Percentiles rank a stretch among this genome's conserved stretches.
Evolutionary conservation across 2,329 filamentous ascomycete genomes (phyloP).

Genomic region (Verruconis gallopava): DNA sequence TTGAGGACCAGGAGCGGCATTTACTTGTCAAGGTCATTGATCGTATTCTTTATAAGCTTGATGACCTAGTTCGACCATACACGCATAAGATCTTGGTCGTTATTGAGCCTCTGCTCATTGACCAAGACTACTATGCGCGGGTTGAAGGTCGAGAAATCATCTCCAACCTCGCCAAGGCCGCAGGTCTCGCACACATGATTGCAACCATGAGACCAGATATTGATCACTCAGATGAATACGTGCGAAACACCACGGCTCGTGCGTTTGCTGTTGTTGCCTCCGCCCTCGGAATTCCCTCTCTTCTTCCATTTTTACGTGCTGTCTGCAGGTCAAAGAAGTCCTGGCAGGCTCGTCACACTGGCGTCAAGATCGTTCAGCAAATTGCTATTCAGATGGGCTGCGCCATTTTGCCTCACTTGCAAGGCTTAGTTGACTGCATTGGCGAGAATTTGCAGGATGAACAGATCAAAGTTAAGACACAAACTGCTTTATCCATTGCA

Average conservation of each 20-base stretch:
- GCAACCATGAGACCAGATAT: constrained; percentile 98
- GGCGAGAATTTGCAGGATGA: constrained; percentile 93
- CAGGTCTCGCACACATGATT: constrained; percentile 96
- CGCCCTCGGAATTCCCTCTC: constrained; percentile 84
- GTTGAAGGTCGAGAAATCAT: constrained; percentile 98
- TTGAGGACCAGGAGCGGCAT: constrained; percentile 97
- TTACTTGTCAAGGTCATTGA: constrained; percentile 98
- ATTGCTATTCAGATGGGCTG: constrained; percentile 99
- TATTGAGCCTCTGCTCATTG: constrained; percentile 96
- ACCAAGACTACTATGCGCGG: constrained; percentile 97
- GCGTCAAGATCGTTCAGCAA: constrained; percentile 98
- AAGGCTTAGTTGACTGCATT: constrained; percentile 92
- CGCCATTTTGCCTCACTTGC: constrained; percentile 86
- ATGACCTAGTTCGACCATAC: constrained; percentile 89
- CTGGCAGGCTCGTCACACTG: constrained; percentile 94
- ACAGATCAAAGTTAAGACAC: constrained; percentile 93
- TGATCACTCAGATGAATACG: constrained; percentile 95
- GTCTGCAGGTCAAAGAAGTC: constrained; percentile 98
- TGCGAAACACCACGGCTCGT: constrained; percentile 91
- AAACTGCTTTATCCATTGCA: constrained; percentile 88
- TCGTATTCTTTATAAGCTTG: constrained; percentile 93
- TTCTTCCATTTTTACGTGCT: constrained; percentile 86
- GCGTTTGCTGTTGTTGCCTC: constrained; percentile 96
- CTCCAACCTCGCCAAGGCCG: constrained; percentile 92
- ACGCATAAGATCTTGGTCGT: constrained; percentile 98